Evolutionary conservation across 129 eudicot species (phyloP), one percentile per base, ranked within the genome.

Genomic region (Flaveria brownii): DNA sequence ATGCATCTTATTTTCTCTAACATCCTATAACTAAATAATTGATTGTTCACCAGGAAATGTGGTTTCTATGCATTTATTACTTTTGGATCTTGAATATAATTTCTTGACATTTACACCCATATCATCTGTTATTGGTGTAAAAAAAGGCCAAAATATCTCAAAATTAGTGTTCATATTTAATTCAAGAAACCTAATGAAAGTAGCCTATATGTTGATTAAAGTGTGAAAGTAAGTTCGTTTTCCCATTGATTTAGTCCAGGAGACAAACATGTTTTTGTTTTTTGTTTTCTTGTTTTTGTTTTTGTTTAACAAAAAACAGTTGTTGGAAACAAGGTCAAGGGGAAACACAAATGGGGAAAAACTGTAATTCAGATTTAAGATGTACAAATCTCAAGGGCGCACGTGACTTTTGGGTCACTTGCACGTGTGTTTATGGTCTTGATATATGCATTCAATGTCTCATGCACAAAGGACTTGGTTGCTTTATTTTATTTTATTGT

Each of bases 371-470:
- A 80, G 69, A 80, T 65, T 80, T 73, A 46, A 68, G 63, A 64
- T 73, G 79, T 73, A 66, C 83, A 80, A 26, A 65, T 80, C 83
- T 80, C 83, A 73, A 80, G 74, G 79, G 61, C 74, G 83, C 83
- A 80, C 79, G 83, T 80, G 84, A 74, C 80, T 66, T 57, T 26
- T 22, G 71, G 76, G 26, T 74, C 75, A 43, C 71, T 66, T 80
- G 84, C 84, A 80, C 80, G 84, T 74, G 84, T 80, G 84, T 23
- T 80, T 74, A 74, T 74, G 74, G 79, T 67, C 84, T 80, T 74
- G 84, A 68, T 56, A 45, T 69, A 14, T 74, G 80, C 70, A 80
- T 74, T 80, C 70, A 54, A 80, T 80, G 84, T 73, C 84, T 80
- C 79, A 80, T 56, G 54, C 71, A 68, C 82, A 18, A 78, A 78